A percentile compares a stretch with the other conserved stretches of the same genome.
Evolutionary conservation across 2,329 filamentous ascomycete genomes (phyloP).

Genomic region (Ophiocordyceps camponoti-rufipedis): DNA sequence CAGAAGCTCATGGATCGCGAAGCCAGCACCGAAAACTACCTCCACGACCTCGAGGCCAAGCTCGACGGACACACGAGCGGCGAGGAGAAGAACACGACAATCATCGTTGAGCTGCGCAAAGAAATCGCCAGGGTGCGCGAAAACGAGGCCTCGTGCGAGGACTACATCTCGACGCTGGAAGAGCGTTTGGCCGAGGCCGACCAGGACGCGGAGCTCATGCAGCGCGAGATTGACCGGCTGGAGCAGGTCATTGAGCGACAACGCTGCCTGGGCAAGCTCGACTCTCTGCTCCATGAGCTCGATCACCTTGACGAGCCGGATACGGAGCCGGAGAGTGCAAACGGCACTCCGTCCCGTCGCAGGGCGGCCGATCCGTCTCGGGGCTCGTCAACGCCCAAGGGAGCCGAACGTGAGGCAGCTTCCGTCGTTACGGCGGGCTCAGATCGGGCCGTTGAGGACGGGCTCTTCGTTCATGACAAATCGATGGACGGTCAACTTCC

Average conservation of each 20-base stretch:
- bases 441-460: background rate
- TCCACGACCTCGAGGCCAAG: constrained; percentile 79
- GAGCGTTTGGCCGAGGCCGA: constrained; percentile 90
- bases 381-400: constrained; percentile 28
- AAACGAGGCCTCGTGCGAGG: constrained; percentile 78
- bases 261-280: constrained; percentile 82
- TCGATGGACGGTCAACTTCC: constrained; percentile 23
- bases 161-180: constrained; percentile 93
- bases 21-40: constrained; percentile 76
- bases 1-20: constrained; percentile 89
- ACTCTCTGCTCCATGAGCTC: constrained; percentile 79
- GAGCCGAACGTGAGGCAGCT: constrained; percentile 27
- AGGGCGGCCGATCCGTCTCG: background rate
- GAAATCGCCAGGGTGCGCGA: constrained; percentile 78
- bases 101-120: constrained; percentile 75
- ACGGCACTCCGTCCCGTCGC: constrained; percentile 10
- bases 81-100: constrained; percentile 78
- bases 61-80: constrained; percentile 80
- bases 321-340: constrained; percentile 12
- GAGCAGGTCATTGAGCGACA: constrained; percentile 94
- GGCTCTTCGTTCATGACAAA: background rate
- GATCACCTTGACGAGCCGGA: constrained; percentile 46
- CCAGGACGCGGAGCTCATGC: constrained; percentile 91
- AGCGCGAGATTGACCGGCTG: constrained; percentile 82
- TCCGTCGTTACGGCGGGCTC: constrained; percentile 3